Percentiles rank a stretch among this genome's conserved stretches.
Evolutionary conservation across 2,329 filamentous ascomycete genomes (phyloP).

Genomic region (Microdochium nivale): DNA sequence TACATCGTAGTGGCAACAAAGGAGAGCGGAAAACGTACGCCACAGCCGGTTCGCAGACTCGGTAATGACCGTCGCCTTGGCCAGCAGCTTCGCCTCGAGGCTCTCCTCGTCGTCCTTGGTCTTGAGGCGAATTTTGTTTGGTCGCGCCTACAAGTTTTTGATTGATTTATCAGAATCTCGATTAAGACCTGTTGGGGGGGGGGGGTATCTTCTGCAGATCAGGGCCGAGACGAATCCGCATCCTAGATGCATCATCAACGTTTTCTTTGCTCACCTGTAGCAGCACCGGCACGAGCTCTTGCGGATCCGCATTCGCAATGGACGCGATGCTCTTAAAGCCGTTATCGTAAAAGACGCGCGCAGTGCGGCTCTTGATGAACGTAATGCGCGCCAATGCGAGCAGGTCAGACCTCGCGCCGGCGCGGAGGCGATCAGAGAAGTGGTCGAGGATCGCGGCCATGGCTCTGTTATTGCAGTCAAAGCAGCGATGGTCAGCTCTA

Average conservation of each 20-base stretch:
- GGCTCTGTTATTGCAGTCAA: too few species aligned
- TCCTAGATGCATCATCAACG: too few species aligned
- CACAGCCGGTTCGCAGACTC: slow-evolving; percentile 62
- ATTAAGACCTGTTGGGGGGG: not conserved
- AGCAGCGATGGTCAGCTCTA: too few species aligned
- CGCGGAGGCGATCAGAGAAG: slow-evolving; percentile 64
- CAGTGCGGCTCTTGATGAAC: slow-evolving; percentile 70
- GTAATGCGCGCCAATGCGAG: slow-evolving; percentile 63
- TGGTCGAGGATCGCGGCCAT: slow-evolving; percentile 66
- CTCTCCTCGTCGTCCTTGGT: slow-evolving; percentile 50
- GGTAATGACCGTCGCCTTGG: slow-evolving; percentile 60
- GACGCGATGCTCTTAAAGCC: slow-evolving; percentile 61
- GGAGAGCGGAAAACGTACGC: slow-evolving; percentile 36
- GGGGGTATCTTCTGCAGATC: too few species aligned
- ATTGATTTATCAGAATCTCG: too few species aligned
- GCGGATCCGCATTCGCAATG: slow-evolving; percentile 60
- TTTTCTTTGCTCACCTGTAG: slow-evolving; percentile 52
- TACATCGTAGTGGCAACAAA: too few species aligned
- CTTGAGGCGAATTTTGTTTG: slow-evolving; percentile 51
- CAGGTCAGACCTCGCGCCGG: slow-evolving; percentile 63
- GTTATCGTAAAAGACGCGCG: slow-evolving; percentile 66
- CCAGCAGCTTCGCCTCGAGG: slow-evolving; percentile 53
- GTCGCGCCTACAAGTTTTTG: slow-evolving; percentile 60
- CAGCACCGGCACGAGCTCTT: slow-evolving; percentile 62
- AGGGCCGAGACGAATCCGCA: too few species aligned